Conservation (phyloP, 257 asterid species). For the Handroanthus guayacan region DNA sequence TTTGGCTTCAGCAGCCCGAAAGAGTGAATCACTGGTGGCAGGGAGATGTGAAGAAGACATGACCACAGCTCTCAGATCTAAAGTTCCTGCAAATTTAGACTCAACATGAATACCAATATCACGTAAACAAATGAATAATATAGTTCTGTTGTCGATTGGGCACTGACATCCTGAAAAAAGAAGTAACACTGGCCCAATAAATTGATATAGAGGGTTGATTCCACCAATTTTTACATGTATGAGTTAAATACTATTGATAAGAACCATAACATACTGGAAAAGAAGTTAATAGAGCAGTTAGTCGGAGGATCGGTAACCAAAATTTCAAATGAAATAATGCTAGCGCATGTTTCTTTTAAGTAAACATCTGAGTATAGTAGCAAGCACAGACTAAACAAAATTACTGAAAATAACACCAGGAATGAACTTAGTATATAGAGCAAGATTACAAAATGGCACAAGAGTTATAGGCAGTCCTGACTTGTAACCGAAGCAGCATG, state of each 20-base stretch:
- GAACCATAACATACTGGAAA: not conserved
- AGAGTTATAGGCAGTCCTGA: too few species aligned
- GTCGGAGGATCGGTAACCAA: not conserved
- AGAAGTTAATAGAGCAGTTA: not conserved
- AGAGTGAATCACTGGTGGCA: slow-evolving; percentile 56
- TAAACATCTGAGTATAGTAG: not conserved
- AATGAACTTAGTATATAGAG: too few species aligned
- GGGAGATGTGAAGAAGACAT: slow-evolving; percentile 55
- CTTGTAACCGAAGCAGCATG: too few species aligned
- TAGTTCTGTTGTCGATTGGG: too few species aligned
- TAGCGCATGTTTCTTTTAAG: not conserved
- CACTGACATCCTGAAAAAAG: too few species aligned
- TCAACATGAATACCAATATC: not conserved
- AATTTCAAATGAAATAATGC: not conserved
- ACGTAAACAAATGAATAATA: too few species aligned
- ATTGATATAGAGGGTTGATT: not conserved
- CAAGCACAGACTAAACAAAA: too few species aligned
- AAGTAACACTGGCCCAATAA: too few species aligned
- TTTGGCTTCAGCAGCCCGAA: slow-evolving; percentile 52
- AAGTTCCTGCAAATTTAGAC: slow-evolving; percentile 41
- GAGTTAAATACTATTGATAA: not conserved
- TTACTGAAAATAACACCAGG: too few species aligned
- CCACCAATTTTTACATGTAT: not conserved
- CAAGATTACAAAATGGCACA: too few species aligned
- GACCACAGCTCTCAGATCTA: slow-evolving; percentile 24